Percentiles rank a stretch among this genome's conserved stretches.
phyloP scores from a whole-genome alignment of 768 basidiomycete genomes.

The Podaxis carcinomalis region DNA sequence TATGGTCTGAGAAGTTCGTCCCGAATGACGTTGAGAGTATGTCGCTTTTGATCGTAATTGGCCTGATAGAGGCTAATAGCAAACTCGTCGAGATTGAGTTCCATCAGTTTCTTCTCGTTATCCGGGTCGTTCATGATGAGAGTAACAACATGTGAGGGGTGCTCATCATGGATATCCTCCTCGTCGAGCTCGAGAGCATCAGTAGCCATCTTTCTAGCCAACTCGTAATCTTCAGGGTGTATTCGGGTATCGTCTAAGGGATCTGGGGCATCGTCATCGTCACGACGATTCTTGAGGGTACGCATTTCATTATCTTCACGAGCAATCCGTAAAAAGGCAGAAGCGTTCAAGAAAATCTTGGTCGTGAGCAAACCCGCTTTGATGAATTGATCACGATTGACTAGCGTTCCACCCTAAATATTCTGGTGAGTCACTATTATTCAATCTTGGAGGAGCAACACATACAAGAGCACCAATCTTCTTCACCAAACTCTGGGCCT shows the following conservation, averaged over 20 bases:
- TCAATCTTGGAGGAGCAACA: slow-evolving; percentile 13
- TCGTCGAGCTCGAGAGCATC: slow-evolving; percentile 97
- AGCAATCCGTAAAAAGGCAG: slow-evolving; percentile 85
- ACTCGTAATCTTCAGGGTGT: slow-evolving; percentile 96
- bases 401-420: slow-evolving; percentile 75
- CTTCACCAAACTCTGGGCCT: slow-evolving; percentile 79
- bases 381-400: slow-evolving; percentile 87
- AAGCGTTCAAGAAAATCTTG: slow-evolving; percentile 88
- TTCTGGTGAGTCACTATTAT: slow-evolving; percentile 6
- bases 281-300: slow-evolving; percentile 59
- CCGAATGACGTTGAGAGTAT: slow-evolving; percentile 85
- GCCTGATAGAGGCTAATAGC: slow-evolving; percentile 87
- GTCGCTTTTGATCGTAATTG: slow-evolving; percentile 81
- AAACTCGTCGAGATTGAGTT: slow-evolving; percentile 94
- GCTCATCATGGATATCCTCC: slow-evolving; percentile 89
- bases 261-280: slow-evolving; percentile 72
- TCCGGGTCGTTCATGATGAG: slow-evolving; percentile 82
- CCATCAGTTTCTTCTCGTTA: slow-evolving; percentile 75
- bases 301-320: slow-evolving; percentile 61
- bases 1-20: slow-evolving; percentile 81
- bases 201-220: slow-evolving; percentile 97
- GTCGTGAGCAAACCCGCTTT: slow-evolving; percentile 75
- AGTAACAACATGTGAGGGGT: slow-evolving; percentile 86
- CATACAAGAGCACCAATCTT: slow-evolving; percentile 74
- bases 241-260: slow-evolving; percentile 94